phyloP scores from a whole-genome alignment of 805 yeast genomes.

The Metschnikowia matae region DNA sequence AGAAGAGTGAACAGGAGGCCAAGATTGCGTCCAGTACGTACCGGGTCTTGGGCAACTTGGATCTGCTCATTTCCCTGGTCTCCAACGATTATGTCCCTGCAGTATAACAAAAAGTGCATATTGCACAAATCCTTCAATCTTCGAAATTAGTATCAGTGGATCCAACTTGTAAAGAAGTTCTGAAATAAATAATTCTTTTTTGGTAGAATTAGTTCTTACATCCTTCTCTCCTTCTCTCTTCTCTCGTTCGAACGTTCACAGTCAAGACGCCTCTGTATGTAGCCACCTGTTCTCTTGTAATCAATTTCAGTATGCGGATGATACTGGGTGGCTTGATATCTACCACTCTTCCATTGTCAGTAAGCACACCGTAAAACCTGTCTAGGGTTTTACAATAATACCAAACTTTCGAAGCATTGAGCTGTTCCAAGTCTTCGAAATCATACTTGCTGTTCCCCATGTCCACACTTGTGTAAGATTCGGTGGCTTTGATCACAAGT shows the following conservation, averaged over 20 bases:
- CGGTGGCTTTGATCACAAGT: constrained; percentile 84
- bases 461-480: constrained; percentile 53
- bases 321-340: constrained; percentile 66
- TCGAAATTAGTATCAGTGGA: no score
- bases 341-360: constrained; percentile 74
- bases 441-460: constrained; percentile 77
- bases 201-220: constrained; percentile 81
- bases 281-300: constrained; percentile 73
- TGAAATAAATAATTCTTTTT: constrained; percentile 36
- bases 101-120: constrained; percentile 1
- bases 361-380: constrained; percentile 77
- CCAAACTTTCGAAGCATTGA: constrained; percentile 85
- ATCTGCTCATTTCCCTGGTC: constrained; percentile 43
- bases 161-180: no score
- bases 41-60: constrained; percentile 56
- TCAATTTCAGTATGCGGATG: constrained; percentile 63
- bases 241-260: constrained; percentile 46
- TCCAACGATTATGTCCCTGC: constrained; percentile 35
- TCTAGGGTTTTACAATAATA: constrained; percentile 84
- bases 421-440: constrained; percentile 82
- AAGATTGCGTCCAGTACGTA: constrained; percentile 48
- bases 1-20: constrained; percentile 43
- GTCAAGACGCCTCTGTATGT: constrained; percentile 84
- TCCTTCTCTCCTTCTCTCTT: no score
- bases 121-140: no score